Evolutionary conservation across 305 asterid species (phyloP), one percentile per base, ranked within the genome.

Genomic region (Fraxinus latifolia): DNA sequence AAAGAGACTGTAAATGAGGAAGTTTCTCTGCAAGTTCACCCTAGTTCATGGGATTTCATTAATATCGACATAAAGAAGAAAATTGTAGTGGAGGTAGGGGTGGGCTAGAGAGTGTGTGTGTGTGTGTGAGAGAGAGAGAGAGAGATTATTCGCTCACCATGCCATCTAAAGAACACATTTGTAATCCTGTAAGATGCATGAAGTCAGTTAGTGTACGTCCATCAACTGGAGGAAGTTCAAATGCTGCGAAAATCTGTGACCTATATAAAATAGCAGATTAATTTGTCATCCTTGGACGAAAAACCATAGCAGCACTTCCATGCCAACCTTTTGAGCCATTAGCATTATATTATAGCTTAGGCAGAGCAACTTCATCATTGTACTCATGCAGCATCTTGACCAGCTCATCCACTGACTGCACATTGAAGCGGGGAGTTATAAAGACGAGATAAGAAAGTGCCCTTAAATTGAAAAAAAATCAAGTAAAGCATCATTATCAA

Each of bases 221-320:
- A 89, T 96, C 99, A 86, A 94, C 98, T 33, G 98, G 98, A 85
- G 98, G 95, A 81, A 96, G 99, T 85, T 96, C 98, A 76, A 96
- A 96, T 42, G 98, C 93, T 80, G 97, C 97, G 86, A 96, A 96
- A 96, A 89, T 92, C 98, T 65, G 98, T 87, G 42, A 95, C 99
- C 99, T 94, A 89, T 74, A 77, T 74, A 79, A 42, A 14, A 75
- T 9, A 60, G 33, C 27, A 27, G 72, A 77, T 77, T 78, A 81
- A 36, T 79, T 60, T 39, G 42, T 79, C 74, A 27, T 34, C 77
- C 39, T 33, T 76, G 78, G 81, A 33, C 76, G 71, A 80, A 75
- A 65, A 80, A n/a, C 79, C 33, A 55, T 42, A 25, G 33, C 31
- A 65, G 55, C 42, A 84, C 78, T 80, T 32, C 37, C 75, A 79